phyloP scores from a whole-genome alignment of 1,139 yeast genomes.

The Casaregolazyma suthepensis region DNA sequence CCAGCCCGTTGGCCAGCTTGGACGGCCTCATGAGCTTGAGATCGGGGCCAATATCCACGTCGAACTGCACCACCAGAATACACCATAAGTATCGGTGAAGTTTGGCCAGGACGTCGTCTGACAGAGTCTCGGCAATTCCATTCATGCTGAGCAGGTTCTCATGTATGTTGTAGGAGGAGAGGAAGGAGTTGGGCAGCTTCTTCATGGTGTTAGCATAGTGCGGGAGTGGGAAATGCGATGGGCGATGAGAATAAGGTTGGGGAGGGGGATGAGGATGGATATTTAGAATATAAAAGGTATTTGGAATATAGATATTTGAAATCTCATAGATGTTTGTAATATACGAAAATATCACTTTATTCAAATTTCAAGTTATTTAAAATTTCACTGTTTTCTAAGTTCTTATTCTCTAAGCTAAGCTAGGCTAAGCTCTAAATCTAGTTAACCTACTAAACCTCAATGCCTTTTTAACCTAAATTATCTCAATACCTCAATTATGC shows the following conservation, averaged over 20 bases:
- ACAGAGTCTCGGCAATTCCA: slow-evolving; percentile 16
- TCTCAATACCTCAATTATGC: too few species aligned
- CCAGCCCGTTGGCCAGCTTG: slow-evolving; percentile 11
- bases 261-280: too few species aligned
- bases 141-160: slow-evolving; percentile 22
- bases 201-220: background rate
- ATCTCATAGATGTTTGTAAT: too few species aligned
- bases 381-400: too few species aligned
- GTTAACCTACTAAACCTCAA: too few species aligned
- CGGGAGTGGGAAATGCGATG: background rate
- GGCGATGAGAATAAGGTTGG: background rate
- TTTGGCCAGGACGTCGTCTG: slow-evolving; percentile 5
- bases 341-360: too few species aligned
- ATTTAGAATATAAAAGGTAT: too few species aligned
- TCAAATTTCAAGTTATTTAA: too few species aligned
- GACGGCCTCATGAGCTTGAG: slow-evolving; percentile 29
- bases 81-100: slow-evolving; percentile 24
- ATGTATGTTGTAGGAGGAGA: slow-evolving; percentile 26
- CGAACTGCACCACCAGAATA: slow-evolving; percentile 33
- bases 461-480: too few species aligned
- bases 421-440: too few species aligned
- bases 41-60: slow-evolving; percentile 33
- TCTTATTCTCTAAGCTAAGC: too few species aligned
- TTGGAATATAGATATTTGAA: too few species aligned
- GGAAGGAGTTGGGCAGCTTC: slow-evolving; percentile 23